Base-by-base conservation (phyloP, 257 asterid species). In the Solanum piurae region DNA sequence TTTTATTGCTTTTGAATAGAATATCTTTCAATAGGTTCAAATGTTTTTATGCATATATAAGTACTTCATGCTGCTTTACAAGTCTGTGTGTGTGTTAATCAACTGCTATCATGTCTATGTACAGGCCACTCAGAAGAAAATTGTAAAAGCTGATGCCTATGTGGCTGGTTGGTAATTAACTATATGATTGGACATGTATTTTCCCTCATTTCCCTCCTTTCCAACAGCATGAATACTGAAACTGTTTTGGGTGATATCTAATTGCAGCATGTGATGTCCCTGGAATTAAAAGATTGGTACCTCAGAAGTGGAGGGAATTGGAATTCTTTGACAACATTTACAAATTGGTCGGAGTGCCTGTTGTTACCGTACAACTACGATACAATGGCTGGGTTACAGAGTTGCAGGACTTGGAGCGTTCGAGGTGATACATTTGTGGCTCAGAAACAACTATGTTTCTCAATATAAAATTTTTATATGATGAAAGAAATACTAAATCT, bases 331-430 rank as follows among this genome's bases (percentile, higher is more conserved):
- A 96, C 74, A 95, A 96, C 88, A 97, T 96, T 89, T 96, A 96
- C 88, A 89, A 94, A 90, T 92, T 97, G 86, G 97, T 94, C 33
- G 99, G 99, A 92, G 99, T 97, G 86, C 99, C 99, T 52, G 99
- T 97, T 87, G 97, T 97, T 90, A 97, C 99, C 5, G 99, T 97
- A 88, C 99, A 97, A 89, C 92, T 94, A 85, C 93, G 99, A 86
- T 97, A 97, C 90, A 96, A 95, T 87, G 99, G 99, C 86, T 97
- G 99, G 99, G 98, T 97, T 89, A 97, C 99, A 0, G 99, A 97
- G 92, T 89, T 97, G 87, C 96, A 93, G 89, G 98, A 97, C 93
- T 91, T 94, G 91, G 98, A 96, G 90, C 96, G 95, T 88, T 86
- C 98, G 86, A 91, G 99, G 99, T 96, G 87, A 88, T 82, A 82